A percentile compares a stretch with the other conserved stretches of the same genome.
Evolutionary conservation across 441 rosid genomes (phyloP).

Genomic region (Bruguiera hainesii): DNA sequence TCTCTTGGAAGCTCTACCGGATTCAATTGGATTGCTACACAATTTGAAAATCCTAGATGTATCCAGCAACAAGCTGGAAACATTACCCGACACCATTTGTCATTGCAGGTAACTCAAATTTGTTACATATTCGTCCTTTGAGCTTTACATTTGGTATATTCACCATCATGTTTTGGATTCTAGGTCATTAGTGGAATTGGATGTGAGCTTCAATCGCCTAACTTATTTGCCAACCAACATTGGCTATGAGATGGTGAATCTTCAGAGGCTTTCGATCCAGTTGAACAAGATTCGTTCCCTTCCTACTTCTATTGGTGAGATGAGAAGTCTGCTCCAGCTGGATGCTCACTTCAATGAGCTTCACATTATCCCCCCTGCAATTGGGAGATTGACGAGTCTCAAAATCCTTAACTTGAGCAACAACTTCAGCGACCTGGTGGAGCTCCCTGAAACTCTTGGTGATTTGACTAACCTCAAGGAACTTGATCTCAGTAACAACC

Average conservation of each 20-base stretch:
- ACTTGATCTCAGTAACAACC: constrained; percentile 91
- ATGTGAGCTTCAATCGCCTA: constrained; percentile 76
- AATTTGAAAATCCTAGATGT: constrained; percentile 66
- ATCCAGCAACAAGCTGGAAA: constrained; percentile 64
- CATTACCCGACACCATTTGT: constrained; percentile 68
- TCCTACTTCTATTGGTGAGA: constrained; percentile 71
- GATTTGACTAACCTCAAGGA: constrained; percentile 78
- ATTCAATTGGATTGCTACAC: constrained; percentile 63
- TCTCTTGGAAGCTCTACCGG: constrained; percentile 66
- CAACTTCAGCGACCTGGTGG: constrained; percentile 75
- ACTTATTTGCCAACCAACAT: constrained; percentile 79
- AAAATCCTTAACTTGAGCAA: constrained; percentile 70
- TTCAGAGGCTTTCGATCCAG: constrained; percentile 60
- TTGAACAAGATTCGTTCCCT: constrained; percentile 74
- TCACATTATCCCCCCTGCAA: constrained; percentile 50
- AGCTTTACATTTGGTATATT: no score
- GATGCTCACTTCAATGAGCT: constrained; percentile 92
- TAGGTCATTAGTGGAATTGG: constrained; percentile 73
- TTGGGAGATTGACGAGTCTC: constrained; percentile 68
- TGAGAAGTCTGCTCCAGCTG: constrained; percentile 57
- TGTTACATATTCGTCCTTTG: constrained; percentile 6
- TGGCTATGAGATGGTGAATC: constrained; percentile 60
- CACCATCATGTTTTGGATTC: no score
- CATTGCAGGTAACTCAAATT: constrained; percentile 58
- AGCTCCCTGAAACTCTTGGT: constrained; percentile 75